Conservation (phyloP, 306 rosid species). For the Styphnolobium japonicum region DNA sequence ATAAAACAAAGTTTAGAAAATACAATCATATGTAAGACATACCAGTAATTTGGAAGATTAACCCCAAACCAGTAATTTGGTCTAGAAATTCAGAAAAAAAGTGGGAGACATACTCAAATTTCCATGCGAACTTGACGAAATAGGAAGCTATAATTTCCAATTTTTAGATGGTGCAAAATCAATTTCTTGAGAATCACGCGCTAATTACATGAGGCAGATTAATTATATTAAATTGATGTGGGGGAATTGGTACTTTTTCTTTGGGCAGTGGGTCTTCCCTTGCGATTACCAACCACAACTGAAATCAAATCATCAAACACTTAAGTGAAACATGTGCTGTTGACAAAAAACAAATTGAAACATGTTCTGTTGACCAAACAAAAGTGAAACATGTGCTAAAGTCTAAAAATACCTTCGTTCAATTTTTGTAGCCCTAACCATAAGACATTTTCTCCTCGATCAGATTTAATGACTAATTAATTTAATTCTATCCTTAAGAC, state of each 20-base stretch:
- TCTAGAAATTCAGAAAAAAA: not conserved
- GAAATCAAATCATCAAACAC: not conserved
- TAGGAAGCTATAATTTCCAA: conserved; percentile 10
- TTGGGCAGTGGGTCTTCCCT: not conserved
- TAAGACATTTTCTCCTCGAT: conserved; percentile 14
- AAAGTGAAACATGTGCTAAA: conserved; percentile 31
- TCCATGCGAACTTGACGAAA: not conserved
- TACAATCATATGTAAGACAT: too few species aligned
- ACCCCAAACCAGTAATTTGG: not conserved
- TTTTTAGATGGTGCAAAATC: not conserved
- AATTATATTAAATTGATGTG: not conserved
- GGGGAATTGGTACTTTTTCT: not conserved
- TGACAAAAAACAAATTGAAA: not conserved
- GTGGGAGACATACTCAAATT: not conserved
- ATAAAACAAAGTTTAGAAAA: not conserved
- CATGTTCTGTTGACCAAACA: conserved; percentile 37
- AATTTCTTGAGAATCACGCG: not conserved
- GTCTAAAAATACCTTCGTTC: not conserved
- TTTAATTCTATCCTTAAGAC: conserved; percentile 10
- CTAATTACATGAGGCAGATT: not conserved
- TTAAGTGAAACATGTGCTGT: not conserved
- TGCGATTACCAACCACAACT: not conserved
- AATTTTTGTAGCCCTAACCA: conserved; percentile 18
- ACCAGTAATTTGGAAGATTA: not conserved
- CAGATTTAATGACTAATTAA: not conserved